phyloP scores from a whole-genome alignment of 805 yeast genomes.

The Hemisphaericaspora nanyangensis region DNA sequence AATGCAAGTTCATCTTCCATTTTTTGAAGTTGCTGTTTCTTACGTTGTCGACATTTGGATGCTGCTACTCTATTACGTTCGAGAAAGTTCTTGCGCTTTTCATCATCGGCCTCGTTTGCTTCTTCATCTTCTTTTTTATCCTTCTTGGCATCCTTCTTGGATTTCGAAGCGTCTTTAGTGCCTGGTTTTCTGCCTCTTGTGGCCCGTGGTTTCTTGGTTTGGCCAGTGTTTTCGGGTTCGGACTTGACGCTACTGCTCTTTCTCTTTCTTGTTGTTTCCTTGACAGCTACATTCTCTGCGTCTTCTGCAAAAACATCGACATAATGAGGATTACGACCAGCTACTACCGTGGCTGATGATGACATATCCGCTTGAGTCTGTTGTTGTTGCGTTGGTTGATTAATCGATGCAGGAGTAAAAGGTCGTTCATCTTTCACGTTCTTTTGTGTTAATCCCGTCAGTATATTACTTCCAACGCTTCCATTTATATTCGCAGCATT shows the following conservation, averaged over 20 bases:
- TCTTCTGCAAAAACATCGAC: not conserved
- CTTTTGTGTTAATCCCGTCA: not conserved
- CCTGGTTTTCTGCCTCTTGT: constrained; percentile 6
- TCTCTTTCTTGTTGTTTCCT: constrained; percentile 4
- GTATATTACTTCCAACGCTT: not conserved
- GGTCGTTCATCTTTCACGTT: constrained; percentile 1
- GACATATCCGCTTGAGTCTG: constrained; percentile 7
- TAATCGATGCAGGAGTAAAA: not conserved
- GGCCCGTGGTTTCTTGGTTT: not conserved
- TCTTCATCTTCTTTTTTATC: constrained; percentile 7
- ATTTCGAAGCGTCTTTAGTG: no score
- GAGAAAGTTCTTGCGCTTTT: constrained; percentile 66
- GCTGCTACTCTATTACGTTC: constrained; percentile 96
- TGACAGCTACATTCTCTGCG: constrained; percentile 1
- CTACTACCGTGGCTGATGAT: not conserved
- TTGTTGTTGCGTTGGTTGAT: constrained; percentile 5
- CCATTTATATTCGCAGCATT: constrained; percentile 1
- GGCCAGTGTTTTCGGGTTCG: not conserved
- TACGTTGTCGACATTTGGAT: constrained; percentile 88
- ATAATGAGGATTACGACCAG: constrained; percentile 1
- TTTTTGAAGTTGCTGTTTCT: constrained; percentile 80
- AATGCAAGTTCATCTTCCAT: constrained; percentile 77
- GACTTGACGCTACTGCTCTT: not conserved
- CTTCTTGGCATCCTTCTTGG: constrained; percentile 7
- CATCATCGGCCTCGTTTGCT: constrained; percentile 19